A percentile compares a stretch with the other conserved stretches of the same genome.
Evolutionary conservation across 805 yeast species (phyloP).

Genomic region (Lipomyces starkeyi): DNA sequence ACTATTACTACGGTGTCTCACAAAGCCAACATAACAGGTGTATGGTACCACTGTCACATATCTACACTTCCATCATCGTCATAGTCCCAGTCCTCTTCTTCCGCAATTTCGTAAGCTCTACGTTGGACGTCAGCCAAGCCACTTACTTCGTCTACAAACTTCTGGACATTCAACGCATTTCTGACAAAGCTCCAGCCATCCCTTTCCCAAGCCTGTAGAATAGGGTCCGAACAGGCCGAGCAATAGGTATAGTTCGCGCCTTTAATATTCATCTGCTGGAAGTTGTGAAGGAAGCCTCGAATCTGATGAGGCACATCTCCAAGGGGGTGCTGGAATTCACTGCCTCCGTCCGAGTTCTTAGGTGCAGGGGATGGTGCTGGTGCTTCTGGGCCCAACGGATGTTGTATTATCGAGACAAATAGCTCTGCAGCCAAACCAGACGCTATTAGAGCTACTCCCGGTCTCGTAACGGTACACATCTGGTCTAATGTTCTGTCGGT

Average conservation of each 20-base stretch:
- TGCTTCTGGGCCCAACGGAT: conserved; percentile 57
- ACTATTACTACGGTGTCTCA: background rate
- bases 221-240: conserved; percentile 79
- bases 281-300: conserved; percentile 79
- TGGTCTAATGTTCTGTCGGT: conserved; percentile 90
- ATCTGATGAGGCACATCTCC: conserved; percentile 89
- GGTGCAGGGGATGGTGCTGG: conserved; percentile 40
- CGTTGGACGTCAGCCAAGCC: conserved; percentile 78
- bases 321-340: conserved; percentile 51
- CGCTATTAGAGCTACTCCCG: conserved; percentile 92
- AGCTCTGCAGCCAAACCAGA: conserved; percentile 86
- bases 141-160: conserved; percentile 73
- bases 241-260: conserved; percentile 80
- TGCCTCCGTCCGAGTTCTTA: conserved; percentile 30
- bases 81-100: conserved; percentile 38
- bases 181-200: conserved; percentile 84
- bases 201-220: conserved; percentile 57
- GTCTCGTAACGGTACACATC: conserved; percentile 98
- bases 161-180: conserved; percentile 67
- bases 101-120: conserved; percentile 61
- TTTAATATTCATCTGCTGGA: conserved; percentile 64
- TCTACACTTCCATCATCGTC: conserved; percentile 26
- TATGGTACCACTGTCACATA: background rate
- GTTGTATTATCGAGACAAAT: conserved; percentile 74
- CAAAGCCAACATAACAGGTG: background rate